Conservation (phyloP, 2,329 filamentous ascomycete genomes). For the Colletotrichum sp. region DNA sequence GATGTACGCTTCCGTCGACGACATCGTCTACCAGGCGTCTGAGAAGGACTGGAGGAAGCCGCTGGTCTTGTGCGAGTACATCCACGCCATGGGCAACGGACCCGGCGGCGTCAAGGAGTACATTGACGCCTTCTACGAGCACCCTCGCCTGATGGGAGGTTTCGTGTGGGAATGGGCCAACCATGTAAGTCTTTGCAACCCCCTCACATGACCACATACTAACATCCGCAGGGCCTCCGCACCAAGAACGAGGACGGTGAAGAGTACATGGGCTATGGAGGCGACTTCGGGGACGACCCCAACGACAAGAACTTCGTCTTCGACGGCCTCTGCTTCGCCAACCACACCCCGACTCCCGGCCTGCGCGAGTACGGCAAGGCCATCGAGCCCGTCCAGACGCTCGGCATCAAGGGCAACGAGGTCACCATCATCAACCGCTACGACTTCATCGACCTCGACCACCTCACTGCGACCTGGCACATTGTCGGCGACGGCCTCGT, state of each 20-base stretch:
- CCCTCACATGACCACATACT: background rate
- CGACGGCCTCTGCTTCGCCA: conserved; percentile 57
- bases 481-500: conserved; percentile 44
- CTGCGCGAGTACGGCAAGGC: conserved; percentile 62
- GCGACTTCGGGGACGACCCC: conserved; percentile 65
- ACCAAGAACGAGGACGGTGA: conserved; percentile 46
- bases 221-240: conserved; percentile 42
- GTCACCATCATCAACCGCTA: conserved; percentile 58
- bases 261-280: conserved; percentile 62
- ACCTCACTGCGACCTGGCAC: conserved; percentile 50
- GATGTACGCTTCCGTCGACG: conserved; percentile 66
- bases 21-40: conserved; percentile 43
- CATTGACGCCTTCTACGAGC: conserved; percentile 66
- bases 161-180: conserved; percentile 71
- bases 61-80: conserved; percentile 61
- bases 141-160: conserved; percentile 60
- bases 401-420: conserved; percentile 44
- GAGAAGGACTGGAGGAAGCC: conserved; percentile 57
- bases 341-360: conserved; percentile 57
- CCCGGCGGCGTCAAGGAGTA: conserved; percentile 73
- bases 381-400: conserved; percentile 62
- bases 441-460: conserved; percentile 57
- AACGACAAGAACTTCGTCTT: conserved; percentile 66
- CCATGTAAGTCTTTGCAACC: conserved; percentile 42
- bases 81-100: conserved; percentile 75